Percentiles rank a stretch among this genome's conserved stretches.
Conservation (phyloP, 2,329 filamentous ascomycete genomes). For the Macrophomina tecta region DNA sequence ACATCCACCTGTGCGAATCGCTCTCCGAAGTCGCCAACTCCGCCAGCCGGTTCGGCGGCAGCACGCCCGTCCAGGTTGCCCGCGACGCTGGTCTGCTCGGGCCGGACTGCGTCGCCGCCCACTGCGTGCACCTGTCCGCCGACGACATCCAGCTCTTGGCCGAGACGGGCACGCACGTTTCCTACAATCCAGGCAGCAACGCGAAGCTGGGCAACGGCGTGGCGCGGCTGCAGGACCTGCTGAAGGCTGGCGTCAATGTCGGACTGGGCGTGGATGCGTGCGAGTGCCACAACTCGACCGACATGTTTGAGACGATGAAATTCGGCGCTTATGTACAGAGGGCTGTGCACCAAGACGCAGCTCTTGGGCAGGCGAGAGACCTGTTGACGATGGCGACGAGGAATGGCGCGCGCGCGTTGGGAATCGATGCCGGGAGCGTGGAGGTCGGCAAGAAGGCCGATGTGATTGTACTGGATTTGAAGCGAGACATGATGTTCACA, state of each 20-base stretch:
- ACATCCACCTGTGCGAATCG: not conserved
- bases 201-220: slow-evolving; percentile 36
- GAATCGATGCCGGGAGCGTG: slow-evolving; percentile 34
- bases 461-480: slow-evolving; percentile 36
- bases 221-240: slow-evolving; percentile 32
- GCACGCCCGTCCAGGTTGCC: not conserved
- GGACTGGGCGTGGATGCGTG: slow-evolving; percentile 36
- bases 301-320: slow-evolving; percentile 39
- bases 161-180: slow-evolving; percentile 11
- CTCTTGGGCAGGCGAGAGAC: slow-evolving; percentile 31
- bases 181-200: slow-evolving; percentile 34
- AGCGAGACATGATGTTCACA: slow-evolving; percentile 38
- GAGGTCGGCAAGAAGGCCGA: slow-evolving; percentile 35
- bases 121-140: slow-evolving; percentile 7
- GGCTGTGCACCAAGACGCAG: slow-evolving; percentile 31
- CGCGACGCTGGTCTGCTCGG: not conserved
- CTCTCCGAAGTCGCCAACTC: not conserved
- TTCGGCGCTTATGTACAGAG: slow-evolving; percentile 35
- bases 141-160: not conserved
- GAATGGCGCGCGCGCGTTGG: slow-evolving; percentile 34
- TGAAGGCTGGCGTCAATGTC: slow-evolving; percentile 33
- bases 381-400: slow-evolving; percentile 36
- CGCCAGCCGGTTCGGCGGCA: not conserved
- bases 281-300: slow-evolving; percentile 37
- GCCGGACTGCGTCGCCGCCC: not conserved